phyloP scores from a whole-genome alignment of 768 basidiomycete genomes.

The Suillus tomentosus region DNA sequence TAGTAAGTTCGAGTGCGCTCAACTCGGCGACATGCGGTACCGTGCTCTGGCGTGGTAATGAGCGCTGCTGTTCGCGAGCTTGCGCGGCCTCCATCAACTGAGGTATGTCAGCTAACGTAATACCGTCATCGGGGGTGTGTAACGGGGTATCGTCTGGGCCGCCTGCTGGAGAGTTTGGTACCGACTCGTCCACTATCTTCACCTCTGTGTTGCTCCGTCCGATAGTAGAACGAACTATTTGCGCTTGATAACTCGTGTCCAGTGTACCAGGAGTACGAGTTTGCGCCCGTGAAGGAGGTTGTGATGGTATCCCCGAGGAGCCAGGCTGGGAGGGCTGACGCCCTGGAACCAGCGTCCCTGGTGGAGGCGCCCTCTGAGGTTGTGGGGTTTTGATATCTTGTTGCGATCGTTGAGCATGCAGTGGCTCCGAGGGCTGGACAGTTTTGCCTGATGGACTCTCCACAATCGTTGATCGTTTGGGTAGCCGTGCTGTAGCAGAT shows the following conservation, averaged over 20 bases:
- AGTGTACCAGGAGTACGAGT: conserved; percentile 41
- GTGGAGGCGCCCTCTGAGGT: conserved; percentile 40
- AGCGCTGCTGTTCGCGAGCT: conserved; percentile 85
- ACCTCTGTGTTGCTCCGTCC: conserved; percentile 83
- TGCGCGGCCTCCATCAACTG: conserved; percentile 91
- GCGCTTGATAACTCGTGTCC: conserved; percentile 43
- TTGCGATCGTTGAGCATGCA: conserved; percentile 49
- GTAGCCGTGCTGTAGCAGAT: conserved; percentile 88
- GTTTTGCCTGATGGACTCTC: conserved; percentile 91
- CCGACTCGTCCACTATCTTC: conserved; percentile 84
- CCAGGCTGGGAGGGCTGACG: conserved; percentile 37
- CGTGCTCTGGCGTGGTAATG: conserved; percentile 73
- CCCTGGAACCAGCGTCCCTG: conserved; percentile 38
- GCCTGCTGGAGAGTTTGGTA: conserved; percentile 68
- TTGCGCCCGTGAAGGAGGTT: conserved; percentile 38
- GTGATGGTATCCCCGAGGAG: conserved; percentile 26
- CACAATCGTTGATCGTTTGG: conserved; percentile 93
- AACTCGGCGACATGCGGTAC: conserved; percentile 85
- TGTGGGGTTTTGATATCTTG: conserved; percentile 42
- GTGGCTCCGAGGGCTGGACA: conserved; percentile 70
- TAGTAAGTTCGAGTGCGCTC: conserved; percentile 79
- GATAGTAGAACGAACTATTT: conserved; percentile 62
- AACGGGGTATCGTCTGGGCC: conserved; percentile 43
- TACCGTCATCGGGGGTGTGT: conserved; percentile 67
- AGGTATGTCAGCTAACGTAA: conserved; percentile 94